These are phyloP conservation scores for Pichia phayaonensis DNA, from an alignment of 805 yeast species.

Conservation along the genomic window DNA sequence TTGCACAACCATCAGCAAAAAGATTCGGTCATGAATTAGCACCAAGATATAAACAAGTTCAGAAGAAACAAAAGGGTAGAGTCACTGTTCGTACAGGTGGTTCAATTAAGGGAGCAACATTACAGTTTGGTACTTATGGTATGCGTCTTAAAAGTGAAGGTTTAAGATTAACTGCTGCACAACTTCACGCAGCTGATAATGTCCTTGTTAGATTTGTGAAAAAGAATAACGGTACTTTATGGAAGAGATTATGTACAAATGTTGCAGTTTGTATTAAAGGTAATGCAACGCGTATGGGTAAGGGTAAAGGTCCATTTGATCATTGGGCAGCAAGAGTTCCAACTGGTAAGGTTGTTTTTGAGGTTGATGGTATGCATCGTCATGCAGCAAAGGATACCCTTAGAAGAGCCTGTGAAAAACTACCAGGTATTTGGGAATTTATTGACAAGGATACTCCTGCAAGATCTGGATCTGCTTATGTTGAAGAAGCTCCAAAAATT, in stretches of 20 bases:
- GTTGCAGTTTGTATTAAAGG: slow-evolving; percentile 94
- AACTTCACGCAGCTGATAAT: slow-evolving; percentile 84
- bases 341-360: slow-evolving; percentile 88
- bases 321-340: slow-evolving; percentile 97
- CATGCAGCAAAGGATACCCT: slow-evolving; percentile 84
- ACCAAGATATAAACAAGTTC: slow-evolving; percentile 61
- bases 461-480: slow-evolving; percentile 61
- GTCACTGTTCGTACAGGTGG: slow-evolving; percentile 95
- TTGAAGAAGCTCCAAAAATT: slow-evolving; percentile 35
- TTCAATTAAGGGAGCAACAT: slow-evolving; percentile 76
- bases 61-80: slow-evolving; percentile 87
- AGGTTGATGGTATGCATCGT: slow-evolving; percentile 72
- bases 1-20: slow-evolving; percentile 3
- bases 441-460: slow-evolving; percentile 56
- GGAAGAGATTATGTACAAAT: slow-evolving; percentile 76
- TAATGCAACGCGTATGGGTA: slow-evolving; percentile 99
- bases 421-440: slow-evolving; percentile 90
- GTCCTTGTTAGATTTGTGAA: slow-evolving; percentile 78
- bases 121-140: slow-evolving; percentile 79
- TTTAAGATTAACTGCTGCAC: slow-evolving; percentile 74
- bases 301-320: slow-evolving; percentile 96
- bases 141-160: slow-evolving; percentile 87
- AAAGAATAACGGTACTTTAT: slow-evolving; percentile 64
- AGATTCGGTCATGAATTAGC: slow-evolving; percentile 54
- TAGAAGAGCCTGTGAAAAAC: slow-evolving; percentile 82